Conservation (phyloP, 2,329 filamentous ascomycete genomes). For the Aureobasidium pullulans region DNA sequence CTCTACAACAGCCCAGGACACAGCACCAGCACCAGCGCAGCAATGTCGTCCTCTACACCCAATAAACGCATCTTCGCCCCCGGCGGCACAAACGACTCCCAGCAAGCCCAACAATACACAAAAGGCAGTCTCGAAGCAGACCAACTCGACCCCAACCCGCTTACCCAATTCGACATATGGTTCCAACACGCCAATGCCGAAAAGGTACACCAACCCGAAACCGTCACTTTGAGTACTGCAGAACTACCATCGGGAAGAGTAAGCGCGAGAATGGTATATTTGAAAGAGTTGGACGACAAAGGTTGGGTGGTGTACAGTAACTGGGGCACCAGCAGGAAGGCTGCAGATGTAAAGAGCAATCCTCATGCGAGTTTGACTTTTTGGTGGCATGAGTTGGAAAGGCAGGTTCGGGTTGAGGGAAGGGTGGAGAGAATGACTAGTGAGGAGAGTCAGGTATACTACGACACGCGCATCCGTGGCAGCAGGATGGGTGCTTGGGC, state of each 20-base stretch:
- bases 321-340: conserved; percentile 68
- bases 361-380: conserved; percentile 77
- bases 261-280: conserved; percentile 78
- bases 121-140: conserved; percentile 53
- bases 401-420: conserved; percentile 89
- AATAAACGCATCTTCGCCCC: conserved; percentile 53
- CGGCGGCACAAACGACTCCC: conserved; percentile 48
- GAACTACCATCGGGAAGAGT: conserved; percentile 76
- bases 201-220: conserved; percentile 69
- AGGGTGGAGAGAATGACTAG: conserved; percentile 55
- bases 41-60: conserved; percentile 5
- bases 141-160: conserved; percentile 59
- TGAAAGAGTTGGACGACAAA: conserved; percentile 79
- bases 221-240: conserved; percentile 80
- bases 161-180: conserved; percentile 84
- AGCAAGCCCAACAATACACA: conserved; percentile 71
- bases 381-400: conserved; percentile 78
- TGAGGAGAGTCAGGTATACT: conserved; percentile 66
- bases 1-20: conserved; percentile 5
- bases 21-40: not conserved
- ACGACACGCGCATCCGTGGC: conserved; percentile 62
- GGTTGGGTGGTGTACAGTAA: conserved; percentile 95
- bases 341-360: conserved; percentile 63
- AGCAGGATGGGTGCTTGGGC: conserved; percentile 89
- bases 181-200: conserved; percentile 63